Evolutionary conservation across 495 filamentous ascomycete species (phyloP).

Genomic region (Penicillium tannophilum): DNA sequence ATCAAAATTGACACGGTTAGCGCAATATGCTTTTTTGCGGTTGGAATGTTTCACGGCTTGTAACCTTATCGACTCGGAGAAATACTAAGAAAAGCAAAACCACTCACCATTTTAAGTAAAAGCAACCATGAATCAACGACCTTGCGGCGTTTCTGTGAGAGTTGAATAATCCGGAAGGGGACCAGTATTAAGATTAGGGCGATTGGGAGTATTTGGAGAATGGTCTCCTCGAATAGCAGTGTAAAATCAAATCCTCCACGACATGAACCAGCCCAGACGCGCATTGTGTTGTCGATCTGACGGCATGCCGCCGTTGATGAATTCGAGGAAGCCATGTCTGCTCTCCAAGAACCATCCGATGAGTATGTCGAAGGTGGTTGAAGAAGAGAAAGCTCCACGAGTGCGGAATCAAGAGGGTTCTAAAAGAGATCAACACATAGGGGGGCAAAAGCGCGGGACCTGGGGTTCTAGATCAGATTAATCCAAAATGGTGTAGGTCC

Average conservation of each 20-base stretch:
- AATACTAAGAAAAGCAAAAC: not conserved
- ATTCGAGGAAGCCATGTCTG: conserved; percentile 33
- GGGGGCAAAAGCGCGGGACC: conserved; percentile 4
- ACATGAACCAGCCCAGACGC: conserved; percentile 44
- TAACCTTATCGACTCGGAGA: not conserved
- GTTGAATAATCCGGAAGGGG: conserved; percentile 48
- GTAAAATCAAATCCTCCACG: conserved; percentile 63
- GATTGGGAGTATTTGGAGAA: conserved; percentile 54
- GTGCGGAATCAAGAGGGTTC: conserved; percentile 12
- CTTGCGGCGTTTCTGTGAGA: conserved; percentile 48
- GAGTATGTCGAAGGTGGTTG: not conserved
- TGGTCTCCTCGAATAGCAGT: conserved; percentile 58
- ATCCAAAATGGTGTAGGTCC: conserved; percentile 19
- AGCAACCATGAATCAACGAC: conserved; percentile 42
- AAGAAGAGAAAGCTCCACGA: conserved; percentile 19
- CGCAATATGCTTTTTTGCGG: not conserved
- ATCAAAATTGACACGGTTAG: not conserved
- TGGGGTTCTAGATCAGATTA: conserved; percentile 27
- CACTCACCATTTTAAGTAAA: conserved; percentile 47
- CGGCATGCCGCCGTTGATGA: conserved; percentile 30
- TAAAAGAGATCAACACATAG: conserved; percentile 18
- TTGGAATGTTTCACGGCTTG: not conserved
- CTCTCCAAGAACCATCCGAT: conserved; percentile 27
- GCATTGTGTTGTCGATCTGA: conserved; percentile 46
- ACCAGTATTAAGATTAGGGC: conserved; percentile 49